Base-by-base conservation (phyloP, 768 basidiomycete species). In the Pleurotus eryngii region DNA sequence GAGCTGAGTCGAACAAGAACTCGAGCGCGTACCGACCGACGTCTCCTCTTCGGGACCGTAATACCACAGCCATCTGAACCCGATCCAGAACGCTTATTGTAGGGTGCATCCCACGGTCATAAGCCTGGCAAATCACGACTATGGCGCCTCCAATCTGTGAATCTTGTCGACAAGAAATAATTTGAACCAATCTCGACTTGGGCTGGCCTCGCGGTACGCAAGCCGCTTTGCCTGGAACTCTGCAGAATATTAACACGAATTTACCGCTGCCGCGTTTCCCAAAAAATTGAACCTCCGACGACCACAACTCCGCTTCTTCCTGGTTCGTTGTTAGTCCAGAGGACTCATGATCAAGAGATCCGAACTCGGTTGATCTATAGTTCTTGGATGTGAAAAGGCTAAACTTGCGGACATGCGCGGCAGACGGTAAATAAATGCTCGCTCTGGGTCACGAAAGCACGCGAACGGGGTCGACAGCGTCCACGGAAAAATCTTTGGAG, bases 191-290 rank as follows among this genome's bases (percentile, higher is more conserved):
- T 35, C 30, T 35, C 30, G 30, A 35, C 30, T 35, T 35, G 2
- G 30, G 30, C 30, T 35, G 30, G 30, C 11, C 30, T 35, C 11
- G 30, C 30, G 30, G 30, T 35, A 35, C 30, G 30, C 30, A 35
- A 35, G 11, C 30, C 30, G 30, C 30, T 8, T 35, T 35, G 30
- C 30, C 30, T 35, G 30, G 30, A 35, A 11, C 30, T 35, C 30
- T 9, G 30, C 30, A 35, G 30, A 11, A 35, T 35, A 35, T 35
- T 35, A 42, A 42, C 15, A 40, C 42, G 18, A 17, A 45, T 38
- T 54, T 54, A 54, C 51, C 51, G 37, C 51, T 24, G 51, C 51
- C 51, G 51, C 51, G 51, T 54, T 39, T 54, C 22, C 51, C 51
- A 39, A 54, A 54, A 54, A n/a, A 27, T 54, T 54, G 14, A 42